A percentile compares a stretch with the other conserved stretches of the same genome.
phyloP scores from a whole-genome alignment of 192 early-diverging fungal genomes.

The Coemansia sp. region DNA sequence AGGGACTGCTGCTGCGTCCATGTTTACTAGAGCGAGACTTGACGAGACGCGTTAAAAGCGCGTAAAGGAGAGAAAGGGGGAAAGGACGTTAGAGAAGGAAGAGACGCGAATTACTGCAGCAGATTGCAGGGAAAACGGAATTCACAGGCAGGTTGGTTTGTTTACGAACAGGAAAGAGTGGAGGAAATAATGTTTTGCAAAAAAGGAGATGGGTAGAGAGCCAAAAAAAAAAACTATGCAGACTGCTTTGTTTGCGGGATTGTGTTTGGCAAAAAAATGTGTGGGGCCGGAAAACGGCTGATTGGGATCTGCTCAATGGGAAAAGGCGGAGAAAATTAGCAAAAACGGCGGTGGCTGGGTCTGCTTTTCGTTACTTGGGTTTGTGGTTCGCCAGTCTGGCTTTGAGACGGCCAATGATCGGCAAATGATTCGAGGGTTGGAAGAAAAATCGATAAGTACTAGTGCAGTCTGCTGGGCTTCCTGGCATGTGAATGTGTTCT shows the following conservation, averaged over 20 bases:
- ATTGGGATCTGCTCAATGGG: neutral
- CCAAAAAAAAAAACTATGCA: neutral
- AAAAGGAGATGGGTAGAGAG: neutral
- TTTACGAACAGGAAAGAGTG: slow-evolving; percentile 1
- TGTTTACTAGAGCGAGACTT: neutral
- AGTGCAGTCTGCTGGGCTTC: too few relatives aligned
- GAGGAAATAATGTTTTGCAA: neutral
- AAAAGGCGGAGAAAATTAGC: neutral
- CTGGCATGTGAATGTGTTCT: neutral
- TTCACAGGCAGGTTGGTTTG: neutral
- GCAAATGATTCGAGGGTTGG: too few relatives aligned
- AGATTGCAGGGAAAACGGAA: slow-evolving; percentile 4
- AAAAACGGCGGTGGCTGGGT: neutral
- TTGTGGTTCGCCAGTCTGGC: too few relatives aligned
- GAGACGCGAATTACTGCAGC: slow-evolving; percentile 10
- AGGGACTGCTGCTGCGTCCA: slow-evolving; percentile 17
- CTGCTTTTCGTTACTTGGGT: too few relatives aligned
- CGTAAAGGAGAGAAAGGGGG: neutral
- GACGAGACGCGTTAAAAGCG: neutral
- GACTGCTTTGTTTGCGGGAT: neutral
- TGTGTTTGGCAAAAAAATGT: neutral
- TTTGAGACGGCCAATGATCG: too few relatives aligned
- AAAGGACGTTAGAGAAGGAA: neutral
- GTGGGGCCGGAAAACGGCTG: neutral
- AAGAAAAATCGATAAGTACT: too few relatives aligned